Percentiles rank a stretch among this genome's conserved stretches.
Evolutionary conservation across 805 yeast genomes (phyloP).

Genomic region (Kurtzmaniella fragi): DNA sequence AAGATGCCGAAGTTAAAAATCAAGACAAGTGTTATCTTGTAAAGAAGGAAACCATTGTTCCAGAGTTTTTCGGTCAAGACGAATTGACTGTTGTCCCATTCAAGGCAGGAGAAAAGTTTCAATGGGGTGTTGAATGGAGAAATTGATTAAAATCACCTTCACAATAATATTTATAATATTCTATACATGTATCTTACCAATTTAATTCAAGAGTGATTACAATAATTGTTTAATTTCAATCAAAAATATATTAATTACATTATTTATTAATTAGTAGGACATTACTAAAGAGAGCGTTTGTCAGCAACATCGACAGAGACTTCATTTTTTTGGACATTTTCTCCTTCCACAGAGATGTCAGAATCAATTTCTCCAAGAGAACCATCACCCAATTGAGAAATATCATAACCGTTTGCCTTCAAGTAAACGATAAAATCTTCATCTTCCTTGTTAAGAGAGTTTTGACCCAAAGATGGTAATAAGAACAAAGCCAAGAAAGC

Average conservation of each 20-base stretch:
- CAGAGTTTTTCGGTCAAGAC: conserved; percentile 48
- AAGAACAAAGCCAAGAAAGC: conserved; percentile 59
- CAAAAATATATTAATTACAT: no score
- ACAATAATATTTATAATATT: not conserved
- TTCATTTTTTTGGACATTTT: conserved; percentile 25
- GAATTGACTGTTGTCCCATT: conserved; percentile 67
- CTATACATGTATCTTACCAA: no score
- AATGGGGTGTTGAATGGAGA: conserved; percentile 76
- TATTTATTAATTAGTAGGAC: no score
- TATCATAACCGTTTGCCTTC: conserved; percentile 64
- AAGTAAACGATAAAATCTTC: conserved; percentile 63
- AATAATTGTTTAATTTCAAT: no score
- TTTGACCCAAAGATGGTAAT: conserved; percentile 80
- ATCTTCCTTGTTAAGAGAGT: conserved; percentile 77
- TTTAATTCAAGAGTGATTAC: no score
- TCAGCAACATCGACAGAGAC: conserved; percentile 3
- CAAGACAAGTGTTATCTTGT: conserved; percentile 52
- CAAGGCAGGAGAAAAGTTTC: conserved; percentile 69
- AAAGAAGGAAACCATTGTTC: conserved; percentile 50
- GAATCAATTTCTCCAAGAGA: conserved; percentile 2
- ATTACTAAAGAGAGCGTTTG: not conserved
- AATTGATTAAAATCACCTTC: not conserved
- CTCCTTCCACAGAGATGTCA: conserved; percentile 17
- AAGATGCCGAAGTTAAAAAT: conserved; percentile 32
- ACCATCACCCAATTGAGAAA: conserved; percentile 48